Conservation (phyloP, 169 alveolate genomes). For the Plasmodium fragile region DNA sequence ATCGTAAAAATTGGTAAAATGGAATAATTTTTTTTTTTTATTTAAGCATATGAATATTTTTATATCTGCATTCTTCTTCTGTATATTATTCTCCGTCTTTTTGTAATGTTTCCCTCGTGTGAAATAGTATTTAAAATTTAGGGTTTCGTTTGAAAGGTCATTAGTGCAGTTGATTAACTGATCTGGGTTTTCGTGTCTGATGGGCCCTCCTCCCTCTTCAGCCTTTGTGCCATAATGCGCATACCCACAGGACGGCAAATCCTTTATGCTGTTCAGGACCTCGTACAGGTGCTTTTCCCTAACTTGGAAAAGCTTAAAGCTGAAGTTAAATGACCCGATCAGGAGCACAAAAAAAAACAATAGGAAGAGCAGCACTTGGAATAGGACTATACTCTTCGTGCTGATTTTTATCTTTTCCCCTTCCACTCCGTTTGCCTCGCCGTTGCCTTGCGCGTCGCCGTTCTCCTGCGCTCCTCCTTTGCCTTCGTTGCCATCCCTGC, state of each 20-base stretch:
- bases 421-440: neutral
- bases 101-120: constrained; percentile 53
- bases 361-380: constrained; percentile 45
- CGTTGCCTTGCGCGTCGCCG: neutral
- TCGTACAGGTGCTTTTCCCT: constrained; percentile 73
- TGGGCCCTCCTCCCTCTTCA: neutral
- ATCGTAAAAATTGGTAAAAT: constrained; percentile 11
- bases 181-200: constrained; percentile 2
- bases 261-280: constrained; percentile 20
- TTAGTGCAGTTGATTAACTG: constrained; percentile 12
- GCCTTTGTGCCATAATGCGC: neutral
- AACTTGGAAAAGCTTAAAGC: constrained; percentile 68
- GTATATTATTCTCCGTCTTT: constrained; percentile 2
- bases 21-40: constrained; percentile 22
- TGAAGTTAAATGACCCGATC: constrained; percentile 74
- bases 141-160: neutral
- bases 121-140: constrained; percentile 69
- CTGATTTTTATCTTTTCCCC: constrained; percentile 15
- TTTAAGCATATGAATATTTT: constrained; percentile 73
- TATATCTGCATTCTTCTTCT: constrained; percentile 17
- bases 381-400: constrained; percentile 35
- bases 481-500: neutral
- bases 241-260: constrained; percentile 13
- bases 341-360: constrained; percentile 58
- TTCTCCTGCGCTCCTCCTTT: neutral